Conservation (phyloP, 345 rosid genomes). For the Orychophragmus violaceus region DNA sequence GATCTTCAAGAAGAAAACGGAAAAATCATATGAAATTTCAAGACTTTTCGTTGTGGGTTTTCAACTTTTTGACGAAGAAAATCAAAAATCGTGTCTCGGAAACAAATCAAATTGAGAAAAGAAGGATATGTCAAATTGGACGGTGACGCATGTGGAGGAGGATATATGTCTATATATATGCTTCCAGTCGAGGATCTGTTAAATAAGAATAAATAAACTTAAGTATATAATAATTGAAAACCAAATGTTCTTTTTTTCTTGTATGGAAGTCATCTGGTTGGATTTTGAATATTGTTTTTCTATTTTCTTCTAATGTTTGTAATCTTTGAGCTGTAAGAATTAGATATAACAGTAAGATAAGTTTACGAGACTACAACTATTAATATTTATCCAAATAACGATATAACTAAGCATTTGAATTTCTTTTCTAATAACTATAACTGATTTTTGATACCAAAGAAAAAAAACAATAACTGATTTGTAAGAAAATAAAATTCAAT, state of each 20-base stretch:
- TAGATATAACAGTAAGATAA: neutral
- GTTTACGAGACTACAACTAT: neutral
- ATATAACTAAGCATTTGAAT: neutral
- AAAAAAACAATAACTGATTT: no score
- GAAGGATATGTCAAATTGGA: constrained; percentile 11
- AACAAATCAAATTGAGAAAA: constrained; percentile 3
- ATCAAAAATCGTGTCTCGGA: constrained; percentile 3
- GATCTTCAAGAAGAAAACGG: neutral
- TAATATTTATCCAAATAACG: neutral
- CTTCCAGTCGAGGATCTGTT: neutral
- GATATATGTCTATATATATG: neutral
- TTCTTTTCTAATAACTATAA: neutral
- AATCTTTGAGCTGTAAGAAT: constrained; percentile 1
- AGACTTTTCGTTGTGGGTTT: constrained; percentile 15
- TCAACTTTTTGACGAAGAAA: neutral
- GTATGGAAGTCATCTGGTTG: neutral
- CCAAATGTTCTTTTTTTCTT: neutral
- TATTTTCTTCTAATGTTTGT: neutral
- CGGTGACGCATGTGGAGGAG: constrained; percentile 10
- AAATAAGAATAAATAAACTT: neutral
- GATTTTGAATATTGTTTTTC: neutral
- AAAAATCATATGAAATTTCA: neutral
- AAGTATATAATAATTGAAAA: neutral
- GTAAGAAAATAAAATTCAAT: no score
- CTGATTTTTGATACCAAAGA: no score